A percentile compares a stretch with the other conserved stretches of the same genome.
These are phyloP conservation scores for Malassezia cuniculi DNA, from an alignment of 1,284 basidiomycete species.

Conservation along the genomic window DNA sequence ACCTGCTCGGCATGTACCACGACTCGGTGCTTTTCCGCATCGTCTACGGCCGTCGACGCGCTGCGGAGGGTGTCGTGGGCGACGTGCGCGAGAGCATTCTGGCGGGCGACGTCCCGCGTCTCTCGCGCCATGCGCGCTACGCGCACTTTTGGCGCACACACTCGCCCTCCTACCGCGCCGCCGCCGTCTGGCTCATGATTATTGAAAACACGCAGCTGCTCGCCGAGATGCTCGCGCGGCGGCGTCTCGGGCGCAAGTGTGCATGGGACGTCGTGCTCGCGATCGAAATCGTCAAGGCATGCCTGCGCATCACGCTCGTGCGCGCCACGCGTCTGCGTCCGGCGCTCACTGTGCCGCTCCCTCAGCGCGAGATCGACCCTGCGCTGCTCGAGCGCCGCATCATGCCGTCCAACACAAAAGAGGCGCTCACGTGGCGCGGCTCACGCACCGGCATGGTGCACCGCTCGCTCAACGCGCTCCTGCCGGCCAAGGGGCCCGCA, in stretches of 20 bases:
- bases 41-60: slow-evolving; percentile 16
- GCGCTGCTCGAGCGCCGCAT: slow-evolving; percentile 24
- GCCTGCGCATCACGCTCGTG: slow-evolving; percentile 43
- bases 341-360: slow-evolving; percentile 44
- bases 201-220: slow-evolving; percentile 44
- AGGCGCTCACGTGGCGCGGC: slow-evolving; percentile 27
- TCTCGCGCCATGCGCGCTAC: slow-evolving; percentile 46
- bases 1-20: slow-evolving; percentile 47
- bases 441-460: slow-evolving; percentile 27
- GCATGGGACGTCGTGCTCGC: slow-evolving; percentile 46
- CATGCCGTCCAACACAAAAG: slow-evolving; percentile 3
- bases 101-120: slow-evolving; percentile 17
- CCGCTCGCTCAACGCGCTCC: slow-evolving; percentile 30
- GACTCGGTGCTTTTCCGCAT: slow-evolving; percentile 46
- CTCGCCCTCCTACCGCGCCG: slow-evolving; percentile 35
- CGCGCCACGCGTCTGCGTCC: slow-evolving; percentile 40
- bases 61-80: neutral
- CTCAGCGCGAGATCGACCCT: slow-evolving; percentile 42
- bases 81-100: neutral
- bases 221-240: slow-evolving; percentile 45
- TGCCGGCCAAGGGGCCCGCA: slow-evolving; percentile 20
- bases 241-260: slow-evolving; percentile 28
- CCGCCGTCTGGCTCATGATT: slow-evolving; percentile 39
- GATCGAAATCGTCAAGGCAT: slow-evolving; percentile 45
- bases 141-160: slow-evolving; percentile 42